These are phyloP conservation scores for Plenodomus tracheiphilus DNA, from an alignment of 2,329 filamentous ascomycete genomes.

Conservation along the genomic window DNA sequence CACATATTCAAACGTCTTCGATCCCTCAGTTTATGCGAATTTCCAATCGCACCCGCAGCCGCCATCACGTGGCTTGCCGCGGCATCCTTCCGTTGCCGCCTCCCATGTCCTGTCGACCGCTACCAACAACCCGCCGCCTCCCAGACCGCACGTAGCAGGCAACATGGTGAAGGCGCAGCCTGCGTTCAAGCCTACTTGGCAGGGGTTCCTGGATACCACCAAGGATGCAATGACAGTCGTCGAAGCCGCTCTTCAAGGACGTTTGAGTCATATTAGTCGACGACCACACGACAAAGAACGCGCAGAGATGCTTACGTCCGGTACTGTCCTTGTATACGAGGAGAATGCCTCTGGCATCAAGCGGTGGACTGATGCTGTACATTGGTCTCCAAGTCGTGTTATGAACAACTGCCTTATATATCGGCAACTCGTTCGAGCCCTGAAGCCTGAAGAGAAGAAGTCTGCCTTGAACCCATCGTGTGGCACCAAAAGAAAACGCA, in stretches of 20 bases:
- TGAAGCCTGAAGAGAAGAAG: slow-evolving; percentile 44
- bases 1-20: slow-evolving; percentile 33
- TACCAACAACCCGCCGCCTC: slow-evolving; percentile 34
- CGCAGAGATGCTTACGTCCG: slow-evolving; percentile 74
- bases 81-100: slow-evolving; percentile 38
- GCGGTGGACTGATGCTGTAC: slow-evolving; percentile 88
- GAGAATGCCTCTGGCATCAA: slow-evolving; percentile 90
- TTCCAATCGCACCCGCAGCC: slow-evolving; percentile 27
- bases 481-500: slow-evolving; percentile 43
- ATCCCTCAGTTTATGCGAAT: slow-evolving; percentile 34
- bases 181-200: slow-evolving; percentile 64
- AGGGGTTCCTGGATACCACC: slow-evolving; percentile 69
- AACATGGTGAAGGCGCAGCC: slow-evolving; percentile 42
- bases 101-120: slow-evolving; percentile 29
- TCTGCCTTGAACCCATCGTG: slow-evolving; percentile 41
- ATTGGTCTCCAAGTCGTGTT: slow-evolving; percentile 88
- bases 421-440: slow-evolving; percentile 63
- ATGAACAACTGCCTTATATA: slow-evolving; percentile 85
- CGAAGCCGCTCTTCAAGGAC: slow-evolving; percentile 74
- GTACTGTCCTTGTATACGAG: slow-evolving; percentile 89
- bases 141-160: slow-evolving; percentile 31
- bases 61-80: slow-evolving; percentile 22
- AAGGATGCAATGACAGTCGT: slow-evolving; percentile 79
- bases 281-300: slow-evolving; percentile 86
- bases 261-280: slow-evolving; percentile 74